phyloP scores from a whole-genome alignment of 2,329 filamentous ascomycete species.

The Pseudogymnoascus sp. region DNA sequence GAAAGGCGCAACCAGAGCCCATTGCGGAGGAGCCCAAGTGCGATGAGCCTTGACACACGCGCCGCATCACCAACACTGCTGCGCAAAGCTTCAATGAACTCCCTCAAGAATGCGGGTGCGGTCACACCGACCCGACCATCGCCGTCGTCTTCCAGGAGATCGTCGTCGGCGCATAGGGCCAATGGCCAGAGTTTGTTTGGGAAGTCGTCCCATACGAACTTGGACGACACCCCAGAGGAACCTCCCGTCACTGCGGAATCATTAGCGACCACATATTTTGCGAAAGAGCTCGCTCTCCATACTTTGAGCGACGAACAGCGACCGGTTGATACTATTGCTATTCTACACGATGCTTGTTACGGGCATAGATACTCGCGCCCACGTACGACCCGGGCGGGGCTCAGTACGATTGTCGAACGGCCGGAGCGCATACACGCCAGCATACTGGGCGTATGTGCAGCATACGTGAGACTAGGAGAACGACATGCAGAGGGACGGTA shows the following conservation, averaged over 20 bases:
- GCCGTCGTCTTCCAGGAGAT: slow-evolving; percentile 31
- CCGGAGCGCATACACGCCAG: slow-evolving; percentile 84
- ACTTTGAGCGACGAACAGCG: slow-evolving; percentile 17
- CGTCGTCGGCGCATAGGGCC: slow-evolving; percentile 35
- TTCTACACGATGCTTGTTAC: slow-evolving; percentile 90
- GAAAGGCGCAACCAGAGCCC: slow-evolving; percentile 18
- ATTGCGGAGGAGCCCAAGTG: slow-evolving; percentile 33
- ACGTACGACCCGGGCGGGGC: slow-evolving; percentile 59
- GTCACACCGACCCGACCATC: slow-evolving; percentile 29
- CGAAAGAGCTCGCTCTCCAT: slow-evolving; percentile 25
- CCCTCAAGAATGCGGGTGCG: slow-evolving; percentile 32
- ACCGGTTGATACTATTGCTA: slow-evolving; percentile 60
- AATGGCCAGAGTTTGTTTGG: slow-evolving; percentile 28
- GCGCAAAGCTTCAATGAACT: slow-evolving; percentile 35
- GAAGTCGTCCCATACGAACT: slow-evolving; percentile 32
- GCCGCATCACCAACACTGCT: slow-evolving; percentile 34
- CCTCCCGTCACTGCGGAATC: slow-evolving; percentile 40
- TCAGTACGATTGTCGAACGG: slow-evolving; percentile 82
- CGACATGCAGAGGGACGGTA: slow-evolving; percentile 64
- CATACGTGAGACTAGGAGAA: slow-evolving; percentile 83
- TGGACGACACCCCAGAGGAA: slow-evolving; percentile 25
- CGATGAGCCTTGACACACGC: slow-evolving; percentile 34
- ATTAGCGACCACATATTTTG: slow-evolving; percentile 27
- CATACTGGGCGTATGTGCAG: slow-evolving; percentile 71
- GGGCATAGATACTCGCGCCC: slow-evolving; percentile 86